Evolutionary conservation across 2,329 filamentous ascomycete genomes (phyloP), one percentile per base, ranked within the genome.

Genomic region (Aspergillus ochraceus): DNA sequence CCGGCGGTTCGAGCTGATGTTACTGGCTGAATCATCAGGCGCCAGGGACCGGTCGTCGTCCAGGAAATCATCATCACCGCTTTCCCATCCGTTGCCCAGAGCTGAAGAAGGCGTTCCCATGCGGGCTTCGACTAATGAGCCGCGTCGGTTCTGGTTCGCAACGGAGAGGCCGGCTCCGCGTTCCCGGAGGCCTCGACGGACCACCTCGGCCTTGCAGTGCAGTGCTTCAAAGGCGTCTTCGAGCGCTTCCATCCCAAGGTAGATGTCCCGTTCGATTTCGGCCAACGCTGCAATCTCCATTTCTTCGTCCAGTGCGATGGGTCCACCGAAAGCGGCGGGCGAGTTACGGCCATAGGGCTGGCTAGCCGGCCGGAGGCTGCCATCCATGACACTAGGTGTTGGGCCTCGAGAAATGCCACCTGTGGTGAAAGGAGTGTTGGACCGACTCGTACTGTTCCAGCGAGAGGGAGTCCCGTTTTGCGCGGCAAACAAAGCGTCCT

Each of bases 151-250:
- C 64, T 80, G 78, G 49, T 73, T 79, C 17, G 80, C 79, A 22
- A 79, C 72, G 0, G 79, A 85, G 4, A 98, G 80, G 1, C 91
- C 93, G 0, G 92, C 91, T 14, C 89, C 88, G 46, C 94, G 90
- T 72, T 95, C 90, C 6, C 93, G 89, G 5, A 98, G 82, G 0
- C 89, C 86, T 22, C 86, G 88, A 5, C 94, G 88, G 17, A 97
- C 90, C 19, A 83, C 76, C 77, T 97, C 92, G 2, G 94, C 94
- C 70, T 89, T 89, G 66, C 87, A 85, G 72, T 98, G 94, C n/a
- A 98, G 82, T 29, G 86, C 87, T 78, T 98, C 94, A 68, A 98
- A 97, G 0, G 93, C 92, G 71, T 97, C 92, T 76, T 98, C 94
- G 24, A 98, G 84, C 0, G 88, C 88, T 77, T 98, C 94, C 94